Conservation (phyloP, 2,329 filamentous ascomycete species). For the Metarhizium guizhouense region DNA sequence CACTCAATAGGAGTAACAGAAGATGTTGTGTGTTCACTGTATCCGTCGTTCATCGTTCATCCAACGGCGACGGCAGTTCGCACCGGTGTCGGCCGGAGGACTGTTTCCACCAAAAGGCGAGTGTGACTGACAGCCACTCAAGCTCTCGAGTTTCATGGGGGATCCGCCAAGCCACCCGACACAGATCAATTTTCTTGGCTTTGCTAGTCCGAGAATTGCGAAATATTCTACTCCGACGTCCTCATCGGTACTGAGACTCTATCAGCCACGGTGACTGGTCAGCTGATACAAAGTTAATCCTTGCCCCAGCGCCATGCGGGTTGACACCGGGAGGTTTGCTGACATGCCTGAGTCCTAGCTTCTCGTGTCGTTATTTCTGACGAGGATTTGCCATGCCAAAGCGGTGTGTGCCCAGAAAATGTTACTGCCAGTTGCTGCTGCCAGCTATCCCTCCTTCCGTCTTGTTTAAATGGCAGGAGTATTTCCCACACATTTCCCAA, state of each 20-base stretch:
- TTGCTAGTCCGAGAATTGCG: conserved; percentile 10
- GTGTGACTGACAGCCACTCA: neutral
- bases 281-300: conserved; percentile 1
- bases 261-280: conserved; percentile 6
- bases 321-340: neutral
- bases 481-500: neutral
- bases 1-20: neutral
- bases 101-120: neutral
- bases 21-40: neutral
- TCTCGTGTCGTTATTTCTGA: neutral
- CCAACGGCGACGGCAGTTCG: neutral
- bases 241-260: conserved; percentile 5
- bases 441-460: neutral
- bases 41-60: neutral
- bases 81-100: neutral
- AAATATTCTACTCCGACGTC: conserved; percentile 9
- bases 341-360: neutral
- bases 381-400: neutral
- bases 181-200: conserved; percentile 1
- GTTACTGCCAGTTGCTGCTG: neutral
- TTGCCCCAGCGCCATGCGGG: neutral
- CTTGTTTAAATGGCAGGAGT: neutral
- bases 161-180: conserved; percentile 6
- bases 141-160: neutral
- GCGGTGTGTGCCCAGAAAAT: conserved; percentile 3